Evolutionary conservation across 768 basidiomycete species (phyloP).

Genomic region (Crassisporium funariophilum): DNA sequence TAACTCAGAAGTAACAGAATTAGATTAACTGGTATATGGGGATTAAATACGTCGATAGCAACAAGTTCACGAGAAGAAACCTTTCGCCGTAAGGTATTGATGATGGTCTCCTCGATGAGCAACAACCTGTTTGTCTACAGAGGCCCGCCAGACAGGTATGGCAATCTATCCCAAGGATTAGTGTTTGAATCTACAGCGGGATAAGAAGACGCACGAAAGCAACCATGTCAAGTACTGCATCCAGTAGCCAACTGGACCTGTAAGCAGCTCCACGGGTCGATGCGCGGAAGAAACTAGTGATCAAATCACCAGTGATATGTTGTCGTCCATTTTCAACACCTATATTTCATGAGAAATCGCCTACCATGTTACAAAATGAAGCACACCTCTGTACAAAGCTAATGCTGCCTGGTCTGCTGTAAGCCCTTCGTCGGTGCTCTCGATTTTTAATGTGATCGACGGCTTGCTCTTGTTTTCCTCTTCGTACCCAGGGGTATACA

Average conservation of each 20-base stretch:
- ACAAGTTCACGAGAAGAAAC: too few relatives aligned
- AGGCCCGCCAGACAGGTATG: slow-evolving; percentile 54
- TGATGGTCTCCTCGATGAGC: too few relatives aligned
- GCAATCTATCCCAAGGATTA: slow-evolving; percentile 48
- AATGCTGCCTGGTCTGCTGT: slow-evolving; percentile 66
- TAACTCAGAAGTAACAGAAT: too few relatives aligned
- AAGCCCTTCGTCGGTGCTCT: slow-evolving; percentile 61
- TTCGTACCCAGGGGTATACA: slow-evolving; percentile 75
- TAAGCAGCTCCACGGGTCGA: slow-evolving; percentile 67
- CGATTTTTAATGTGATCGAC: slow-evolving; percentile 70
- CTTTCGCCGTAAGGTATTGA: too few relatives aligned
- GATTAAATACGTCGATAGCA: too few relatives aligned
- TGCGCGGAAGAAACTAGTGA: slow-evolving; percentile 67
- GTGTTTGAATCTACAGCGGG: too few relatives aligned
- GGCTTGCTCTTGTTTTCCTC: slow-evolving; percentile 82
- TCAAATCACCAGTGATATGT: slow-evolving; percentile 76
- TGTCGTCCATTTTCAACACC: slow-evolving; percentile 71
- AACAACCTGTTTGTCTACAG: too few relatives aligned
- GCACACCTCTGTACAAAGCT: slow-evolving; percentile 58
- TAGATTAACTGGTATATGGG: too few relatives aligned
- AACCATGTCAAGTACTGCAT: slow-evolving; percentile 47
- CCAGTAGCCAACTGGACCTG: slow-evolving; percentile 59
- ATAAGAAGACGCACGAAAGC: slow-evolving; percentile 42
- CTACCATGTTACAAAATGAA: not conserved
- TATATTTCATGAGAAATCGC: slow-evolving; percentile 21